These are phyloP conservation scores for Monosporascus sp. DNA, from an alignment of 2,329 filamentous ascomycete genomes.

Conservation along the genomic window DNA sequence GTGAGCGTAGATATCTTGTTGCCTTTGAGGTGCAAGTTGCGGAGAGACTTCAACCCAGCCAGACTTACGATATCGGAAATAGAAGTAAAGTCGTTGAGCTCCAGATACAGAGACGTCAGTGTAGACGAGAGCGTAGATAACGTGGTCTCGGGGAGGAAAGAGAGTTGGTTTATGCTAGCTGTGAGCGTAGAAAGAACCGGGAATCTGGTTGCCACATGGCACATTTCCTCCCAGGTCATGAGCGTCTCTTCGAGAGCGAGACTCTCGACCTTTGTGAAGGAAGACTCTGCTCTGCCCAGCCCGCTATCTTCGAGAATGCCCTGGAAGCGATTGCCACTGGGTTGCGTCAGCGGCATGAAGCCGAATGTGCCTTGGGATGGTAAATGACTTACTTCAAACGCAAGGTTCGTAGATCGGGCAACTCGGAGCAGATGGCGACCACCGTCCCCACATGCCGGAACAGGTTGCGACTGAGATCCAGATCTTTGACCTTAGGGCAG, in stretches of 20 bases:
- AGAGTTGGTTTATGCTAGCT: conserved; percentile 55
- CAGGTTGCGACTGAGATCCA: conserved; percentile 83
- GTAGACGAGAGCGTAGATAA: conserved; percentile 40
- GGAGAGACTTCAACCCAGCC: conserved; percentile 44
- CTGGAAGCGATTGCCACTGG: conserved; percentile 69
- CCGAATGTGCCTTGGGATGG: neutral
- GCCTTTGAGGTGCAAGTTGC: conserved; percentile 67
- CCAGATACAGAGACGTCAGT: conserved; percentile 61
- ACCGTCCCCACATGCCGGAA: conserved; percentile 65
- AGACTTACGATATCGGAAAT: conserved; percentile 56
- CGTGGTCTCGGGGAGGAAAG: conserved; percentile 40
- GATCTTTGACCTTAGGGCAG: conserved; percentile 66
- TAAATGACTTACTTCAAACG: conserved; percentile 60
- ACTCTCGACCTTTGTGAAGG: conserved; percentile 50
- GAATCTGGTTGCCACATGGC: conserved; percentile 50
- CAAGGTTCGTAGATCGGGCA: conserved; percentile 62
- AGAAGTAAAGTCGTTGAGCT: conserved; percentile 64
- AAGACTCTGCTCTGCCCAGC: conserved; percentile 28
- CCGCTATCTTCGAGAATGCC: conserved; percentile 38
- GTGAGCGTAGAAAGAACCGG: conserved; percentile 44
- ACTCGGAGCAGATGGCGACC: conserved; percentile 63
- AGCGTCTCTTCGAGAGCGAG: conserved; percentile 65
- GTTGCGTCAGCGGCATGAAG: conserved; percentile 5
- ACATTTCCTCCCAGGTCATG: conserved; percentile 61
- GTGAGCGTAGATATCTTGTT: conserved; percentile 58